Percentiles rank a stretch among this genome's conserved stretches.
phyloP scores from a whole-genome alignment of 805 yeast genomes.

The Ogataea minuta region DNA sequence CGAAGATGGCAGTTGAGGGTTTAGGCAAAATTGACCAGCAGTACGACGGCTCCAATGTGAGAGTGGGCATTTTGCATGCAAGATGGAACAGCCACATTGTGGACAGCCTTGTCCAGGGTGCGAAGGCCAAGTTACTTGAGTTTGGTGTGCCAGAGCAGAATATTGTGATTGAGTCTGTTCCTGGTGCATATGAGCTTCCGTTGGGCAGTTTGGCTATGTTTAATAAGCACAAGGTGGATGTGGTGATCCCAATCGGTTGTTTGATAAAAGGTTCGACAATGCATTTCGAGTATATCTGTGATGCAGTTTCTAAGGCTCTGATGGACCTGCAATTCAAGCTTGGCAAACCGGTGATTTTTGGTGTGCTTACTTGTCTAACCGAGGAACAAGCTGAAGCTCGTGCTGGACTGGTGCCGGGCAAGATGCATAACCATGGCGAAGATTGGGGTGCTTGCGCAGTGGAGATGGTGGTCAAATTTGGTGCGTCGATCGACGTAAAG shows the following conservation, averaged over 20 bases:
- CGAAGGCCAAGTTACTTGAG: conserved; percentile 53
- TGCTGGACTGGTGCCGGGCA: conserved; percentile 75
- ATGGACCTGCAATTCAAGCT: conserved; percentile 76
- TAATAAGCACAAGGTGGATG: conserved; percentile 61
- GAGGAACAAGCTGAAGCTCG: conserved; percentile 92
- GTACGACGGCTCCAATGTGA: conserved; percentile 57
- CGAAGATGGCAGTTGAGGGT: conserved; percentile 73
- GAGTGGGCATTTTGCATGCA: conserved; percentile 89
- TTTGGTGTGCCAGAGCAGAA: conserved; percentile 75
- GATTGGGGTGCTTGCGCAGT: conserved; percentile 99
- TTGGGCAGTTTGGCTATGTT: conserved; percentile 62
- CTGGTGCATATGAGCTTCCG: conserved; percentile 95
- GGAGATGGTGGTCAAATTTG: conserved; percentile 70
- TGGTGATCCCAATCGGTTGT: conserved; percentile 90
- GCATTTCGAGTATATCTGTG: conserved; percentile 98
- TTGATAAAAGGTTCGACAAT: conserved; percentile 94
- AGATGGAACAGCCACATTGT: conserved; percentile 89
- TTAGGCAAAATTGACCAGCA: conserved; percentile 53
- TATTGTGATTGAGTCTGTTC: conserved; percentile 80
- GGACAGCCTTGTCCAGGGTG: conserved; percentile 77
- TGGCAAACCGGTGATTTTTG: conserved; percentile 83
- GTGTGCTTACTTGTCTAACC: conserved; percentile 88
- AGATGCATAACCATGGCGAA: conserved; percentile 92
- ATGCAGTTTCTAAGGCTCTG: conserved; percentile 77
- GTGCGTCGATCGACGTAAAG: conserved; percentile 10